Percentiles rank a stretch among this genome's conserved stretches.
These are phyloP conservation scores for Trifolium dubium DNA, from an alignment of 306 rosid species.

Conservation along the genomic window DNA sequence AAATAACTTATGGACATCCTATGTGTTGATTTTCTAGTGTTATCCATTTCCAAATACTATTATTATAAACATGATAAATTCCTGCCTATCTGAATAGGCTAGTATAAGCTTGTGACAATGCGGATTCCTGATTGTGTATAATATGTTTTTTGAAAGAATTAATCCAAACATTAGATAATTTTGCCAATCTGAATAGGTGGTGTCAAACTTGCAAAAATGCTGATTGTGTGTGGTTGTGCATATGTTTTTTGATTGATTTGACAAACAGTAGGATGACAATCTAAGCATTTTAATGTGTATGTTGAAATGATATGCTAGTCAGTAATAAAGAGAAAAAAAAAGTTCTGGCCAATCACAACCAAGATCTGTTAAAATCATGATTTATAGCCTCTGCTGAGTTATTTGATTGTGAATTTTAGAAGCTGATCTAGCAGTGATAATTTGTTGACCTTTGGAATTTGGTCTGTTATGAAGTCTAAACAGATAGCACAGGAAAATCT, in stretches of 20 bases:
- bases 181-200: background rate
- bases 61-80: background rate
- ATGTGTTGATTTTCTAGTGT: background rate
- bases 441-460: slow-evolving; percentile 33
- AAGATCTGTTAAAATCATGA: slow-evolving; percentile 26
- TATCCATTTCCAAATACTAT: background rate
- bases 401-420: slow-evolving; percentile 25
- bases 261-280: slow-evolving; percentile 12
- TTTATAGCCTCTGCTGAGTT: slow-evolving; percentile 31
- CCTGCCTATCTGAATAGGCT: background rate
- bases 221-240: background rate
- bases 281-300: slow-evolving; percentile 12
- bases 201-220: slow-evolving; percentile 16
- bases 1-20: background rate
- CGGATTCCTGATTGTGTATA: slow-evolving; percentile 11
- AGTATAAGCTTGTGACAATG: slow-evolving; percentile 15
- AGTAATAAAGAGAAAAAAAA: slow-evolving; percentile 5
- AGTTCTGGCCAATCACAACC: slow-evolving; percentile 37
- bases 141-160: background rate
- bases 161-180: background rate
- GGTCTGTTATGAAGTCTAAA: background rate
- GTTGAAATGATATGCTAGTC: slow-evolving; percentile 25
- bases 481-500: slow-evolving; percentile 8
- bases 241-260: slow-evolving; percentile 2
- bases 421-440: background rate